Conservation (phyloP, 2,329 filamentous ascomycete genomes). For the Cladosporium austrohemisphaericum region DNA sequence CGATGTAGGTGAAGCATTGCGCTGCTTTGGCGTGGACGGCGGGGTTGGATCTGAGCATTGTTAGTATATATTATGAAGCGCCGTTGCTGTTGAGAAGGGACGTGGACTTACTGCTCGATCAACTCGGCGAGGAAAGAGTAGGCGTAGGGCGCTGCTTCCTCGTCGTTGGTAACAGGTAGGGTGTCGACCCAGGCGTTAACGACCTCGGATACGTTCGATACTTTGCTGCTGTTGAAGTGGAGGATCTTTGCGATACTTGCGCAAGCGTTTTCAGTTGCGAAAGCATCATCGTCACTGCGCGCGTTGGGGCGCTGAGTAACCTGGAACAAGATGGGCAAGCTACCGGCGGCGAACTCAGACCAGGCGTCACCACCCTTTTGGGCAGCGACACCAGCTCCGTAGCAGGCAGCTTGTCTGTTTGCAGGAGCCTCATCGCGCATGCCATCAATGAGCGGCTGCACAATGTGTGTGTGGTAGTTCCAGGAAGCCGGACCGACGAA, state of each 20-base stretch:
- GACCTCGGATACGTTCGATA: constrained; percentile 71
- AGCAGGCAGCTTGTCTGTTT: constrained; percentile 92
- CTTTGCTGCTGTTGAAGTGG: constrained; percentile 77
- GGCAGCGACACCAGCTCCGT: constrained; percentile 91
- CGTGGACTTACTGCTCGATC: constrained; percentile 79
- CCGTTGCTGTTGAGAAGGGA: neutral
- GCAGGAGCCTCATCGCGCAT: constrained; percentile 82
- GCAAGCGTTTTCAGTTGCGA: constrained; percentile 95
- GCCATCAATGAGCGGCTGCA: constrained; percentile 79
- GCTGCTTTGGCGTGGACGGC: constrained; percentile 71
- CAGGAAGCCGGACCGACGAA: constrained; percentile 90
- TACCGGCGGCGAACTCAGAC: constrained; percentile 79
- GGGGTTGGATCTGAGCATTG: constrained; percentile 68
- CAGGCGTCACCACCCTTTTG: constrained; percentile 85
- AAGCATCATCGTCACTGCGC: constrained; percentile 87
- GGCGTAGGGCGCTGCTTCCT: constrained; percentile 93
- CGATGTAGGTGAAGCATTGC: constrained; percentile 80
- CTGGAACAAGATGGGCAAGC: constrained; percentile 78
- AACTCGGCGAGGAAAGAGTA: constrained; percentile 88
- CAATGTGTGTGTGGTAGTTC: constrained; percentile 80
- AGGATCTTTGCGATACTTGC: constrained; percentile 96
- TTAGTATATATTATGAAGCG: constrained; percentile 25
- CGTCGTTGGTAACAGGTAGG: constrained; percentile 86
- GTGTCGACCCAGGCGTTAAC: constrained; percentile 86
- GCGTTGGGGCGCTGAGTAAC: constrained; percentile 77